Evolutionary conservation across 2,329 filamentous ascomycete genomes (phyloP), one percentile per base, ranked within the genome.

Genomic region (Cryphonectria radicalis): DNA sequence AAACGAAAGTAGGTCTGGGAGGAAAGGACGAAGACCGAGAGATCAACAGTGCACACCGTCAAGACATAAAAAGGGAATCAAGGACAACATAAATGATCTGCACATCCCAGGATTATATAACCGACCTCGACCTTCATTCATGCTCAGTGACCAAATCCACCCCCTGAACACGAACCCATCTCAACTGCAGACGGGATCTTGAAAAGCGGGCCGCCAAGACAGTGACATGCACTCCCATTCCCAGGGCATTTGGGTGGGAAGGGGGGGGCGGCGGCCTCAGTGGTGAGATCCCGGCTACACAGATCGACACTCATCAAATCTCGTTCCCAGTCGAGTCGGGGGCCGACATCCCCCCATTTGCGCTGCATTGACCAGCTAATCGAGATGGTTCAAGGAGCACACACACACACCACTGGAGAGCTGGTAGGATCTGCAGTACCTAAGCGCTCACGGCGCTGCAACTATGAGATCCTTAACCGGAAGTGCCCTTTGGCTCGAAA

Each of bases 261-360:
- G 46, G 46, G 22, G 46, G 13, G 42, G 32, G 32, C 32, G 32
- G 32, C 46, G 6, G 35, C 7, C 32, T 22, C 53, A 55, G 57
- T 40, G 55, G 28, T 62, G 37, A 63, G 65, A 67, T 57, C 53
- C 32, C 37, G 42, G 63, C 43, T 62, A 62, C 59, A 50, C 66
- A 35, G 69, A 71, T 71, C 66, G 69, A 53, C 69, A 60, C 69
- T 68, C 60, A 57, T 68, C 66, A 60, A 70, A 67, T 64, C 43
- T 71, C 69, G 66, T 46, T 35, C 59, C 46, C 7, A n/a, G 7
- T 11, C 22, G 46, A 59, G 55, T 35, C 55, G 25, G 55, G 55
- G 37, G 10, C 37, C 55, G 25, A 28, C 28, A 14, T 59, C 55
- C 46, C 19, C n/a, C 17, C 19, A 10, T 10, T n/a, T 25, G 59